phyloP scores from a whole-genome alignment of 2,329 filamentous ascomycete genomes.

The Lachnellula suecica region DNA sequence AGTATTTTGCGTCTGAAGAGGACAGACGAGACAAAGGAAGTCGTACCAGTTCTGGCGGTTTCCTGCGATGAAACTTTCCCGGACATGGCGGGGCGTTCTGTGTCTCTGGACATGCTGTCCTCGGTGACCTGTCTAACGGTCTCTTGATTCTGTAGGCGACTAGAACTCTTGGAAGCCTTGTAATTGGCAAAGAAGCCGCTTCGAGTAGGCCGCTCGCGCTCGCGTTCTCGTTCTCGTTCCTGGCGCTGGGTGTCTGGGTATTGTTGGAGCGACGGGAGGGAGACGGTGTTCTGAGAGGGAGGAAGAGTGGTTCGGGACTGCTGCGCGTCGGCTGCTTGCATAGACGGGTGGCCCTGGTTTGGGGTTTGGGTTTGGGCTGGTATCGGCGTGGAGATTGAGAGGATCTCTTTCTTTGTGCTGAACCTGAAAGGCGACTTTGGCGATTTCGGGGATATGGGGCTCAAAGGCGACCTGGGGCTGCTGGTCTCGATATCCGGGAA shows the following conservation, averaged over 20 bases:
- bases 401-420: constrained; percentile 25
- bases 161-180: constrained; percentile 45
- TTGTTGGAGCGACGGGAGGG: constrained; percentile 19
- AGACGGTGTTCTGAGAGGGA: constrained; percentile 22
- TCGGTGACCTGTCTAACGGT: constrained; percentile 35
- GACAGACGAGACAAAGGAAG: constrained; percentile 17
- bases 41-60: constrained; percentile 31
- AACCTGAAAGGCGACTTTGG: constrained; percentile 32
- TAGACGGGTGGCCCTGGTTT: constrained; percentile 17
- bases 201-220: constrained; percentile 23
- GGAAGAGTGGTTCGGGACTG: constrained; percentile 15
- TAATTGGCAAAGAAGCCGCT: constrained; percentile 46
- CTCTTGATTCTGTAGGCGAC: constrained; percentile 37
- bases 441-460: constrained; percentile 27
- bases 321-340: constrained; percentile 21
- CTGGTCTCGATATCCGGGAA: constrained; percentile 4
- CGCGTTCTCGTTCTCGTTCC: constrained; percentile 17
- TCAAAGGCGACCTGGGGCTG: constrained; percentile 24
- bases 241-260: constrained; percentile 2
- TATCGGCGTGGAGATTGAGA: too few species aligned
- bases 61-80: constrained; percentile 32
- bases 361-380: too few species aligned
- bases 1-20: constrained; percentile 18
- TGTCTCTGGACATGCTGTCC: constrained; percentile 34
- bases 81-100: constrained; percentile 27